These are phyloP conservation scores for Hypoxylon cercidicola DNA, from an alignment of 495 filamentous ascomycete genomes.

Conservation along the genomic window DNA sequence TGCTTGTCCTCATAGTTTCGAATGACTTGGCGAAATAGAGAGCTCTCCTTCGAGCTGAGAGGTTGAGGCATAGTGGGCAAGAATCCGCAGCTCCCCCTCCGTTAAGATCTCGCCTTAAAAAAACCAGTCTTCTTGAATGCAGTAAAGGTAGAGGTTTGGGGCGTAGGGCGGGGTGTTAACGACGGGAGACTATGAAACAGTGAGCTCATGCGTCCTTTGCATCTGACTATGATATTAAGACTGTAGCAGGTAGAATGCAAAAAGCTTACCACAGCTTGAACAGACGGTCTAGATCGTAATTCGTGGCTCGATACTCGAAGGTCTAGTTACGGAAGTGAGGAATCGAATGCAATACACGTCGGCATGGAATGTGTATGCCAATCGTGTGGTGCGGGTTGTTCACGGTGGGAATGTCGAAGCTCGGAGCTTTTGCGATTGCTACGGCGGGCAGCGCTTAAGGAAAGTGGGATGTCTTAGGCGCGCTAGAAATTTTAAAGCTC, in stretches of 20 bases:
- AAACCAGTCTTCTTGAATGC: not conserved
- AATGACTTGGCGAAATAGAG: constrained; percentile 92
- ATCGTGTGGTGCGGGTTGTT: not conserved
- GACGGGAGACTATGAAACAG: constrained; percentile 11
- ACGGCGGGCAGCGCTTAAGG: not conserved
- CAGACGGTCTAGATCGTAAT: not conserved
- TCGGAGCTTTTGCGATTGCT: constrained; percentile 3
- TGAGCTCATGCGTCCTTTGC: constrained; percentile 15
- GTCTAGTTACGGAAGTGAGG: not conserved
- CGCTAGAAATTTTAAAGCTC: not conserved
- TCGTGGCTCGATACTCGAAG: too few relatives aligned
- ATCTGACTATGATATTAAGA: not conserved
- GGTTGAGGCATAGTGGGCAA: constrained; percentile 75
- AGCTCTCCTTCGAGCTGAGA: constrained; percentile 87
- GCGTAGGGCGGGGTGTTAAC: constrained; percentile 7
- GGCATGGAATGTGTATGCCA: constrained; percentile 10
- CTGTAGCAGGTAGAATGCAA: not conserved
- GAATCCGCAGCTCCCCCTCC: constrained; percentile 24
- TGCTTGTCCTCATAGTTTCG: constrained; percentile 98
- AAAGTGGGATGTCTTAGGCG: constrained; percentile 2
- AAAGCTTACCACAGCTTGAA: constrained; percentile 4
- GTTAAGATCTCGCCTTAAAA: constrained; percentile 8
- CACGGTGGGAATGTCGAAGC: not conserved
- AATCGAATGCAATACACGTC: not conserved
- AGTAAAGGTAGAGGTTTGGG: not conserved